Evolutionary conservation across 2,329 filamentous ascomycete species (phyloP).

Genomic region (Cyclaneusma minus): DNA sequence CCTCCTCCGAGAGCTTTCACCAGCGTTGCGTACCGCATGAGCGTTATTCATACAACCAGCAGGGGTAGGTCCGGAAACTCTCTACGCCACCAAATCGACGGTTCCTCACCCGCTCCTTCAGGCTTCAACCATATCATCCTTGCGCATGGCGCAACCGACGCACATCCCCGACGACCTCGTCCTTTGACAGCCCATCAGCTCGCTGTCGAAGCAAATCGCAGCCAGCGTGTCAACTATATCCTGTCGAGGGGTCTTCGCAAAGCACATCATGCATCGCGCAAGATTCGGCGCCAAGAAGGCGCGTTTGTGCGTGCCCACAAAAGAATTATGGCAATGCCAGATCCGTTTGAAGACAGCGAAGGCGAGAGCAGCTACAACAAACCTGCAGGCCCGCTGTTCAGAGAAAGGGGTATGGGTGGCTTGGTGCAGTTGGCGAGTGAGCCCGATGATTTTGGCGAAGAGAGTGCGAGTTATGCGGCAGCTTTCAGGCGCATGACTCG

Average conservation of each 20-base stretch:
- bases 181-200: constrained; percentile 71
- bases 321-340: constrained; percentile 38
- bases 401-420: constrained; percentile 45
- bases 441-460: constrained; percentile 62
- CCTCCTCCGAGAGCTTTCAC: constrained; percentile 25
- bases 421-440: constrained; percentile 46
- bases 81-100: constrained; percentile 43
- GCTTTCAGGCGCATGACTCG: constrained; percentile 47
- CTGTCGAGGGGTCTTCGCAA: constrained; percentile 58
- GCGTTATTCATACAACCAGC: too few species aligned
- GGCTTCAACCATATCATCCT: constrained; percentile 33
- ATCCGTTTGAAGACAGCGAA: constrained; percentile 47
- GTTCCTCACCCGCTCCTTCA: constrained; percentile 37
- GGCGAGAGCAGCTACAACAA: constrained; percentile 31
- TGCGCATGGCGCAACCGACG: constrained; percentile 37
- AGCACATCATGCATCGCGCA: constrained; percentile 47
- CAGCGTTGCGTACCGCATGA: background rate
- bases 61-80: constrained; percentile 29
- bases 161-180: constrained; percentile 44
- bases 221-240: constrained; percentile 67
- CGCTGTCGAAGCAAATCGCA: constrained; percentile 64
- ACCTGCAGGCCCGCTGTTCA: constrained; percentile 22
- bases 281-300: constrained; percentile 46
- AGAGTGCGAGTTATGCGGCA: constrained; percentile 49
- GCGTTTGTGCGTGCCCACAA: constrained; percentile 50